Base-by-base conservation (phyloP, 1,284 basidiomycete species). In the Puccinia polysora region DNA sequence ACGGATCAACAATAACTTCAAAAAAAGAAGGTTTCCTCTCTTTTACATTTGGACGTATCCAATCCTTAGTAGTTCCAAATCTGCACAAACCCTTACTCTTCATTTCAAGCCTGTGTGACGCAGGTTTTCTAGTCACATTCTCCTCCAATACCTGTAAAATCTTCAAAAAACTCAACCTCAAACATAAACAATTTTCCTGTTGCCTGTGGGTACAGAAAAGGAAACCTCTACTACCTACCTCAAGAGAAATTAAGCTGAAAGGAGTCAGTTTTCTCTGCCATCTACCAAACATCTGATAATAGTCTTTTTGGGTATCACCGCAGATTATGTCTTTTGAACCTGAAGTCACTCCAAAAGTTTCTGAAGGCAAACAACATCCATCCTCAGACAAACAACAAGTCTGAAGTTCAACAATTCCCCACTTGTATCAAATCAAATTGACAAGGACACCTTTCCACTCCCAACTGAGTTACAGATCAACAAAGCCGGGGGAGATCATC, bases 201-300 rank as follows among this genome's bases (percentile, higher is more conserved):
- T n/a, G n/a, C n/a, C 3, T 36, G 36, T 7, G 58, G 58, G 2
- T 43, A 53, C 20, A 7, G 50, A n/a, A 53, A 53, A 53, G 50
- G 50, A 10, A 53, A 53, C n/a, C 58, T 60, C 4, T 60, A 60
- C 58, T 60, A 60, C n/a, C 58, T 60, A 2, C 15, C 58, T 1
- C 20, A 18, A 1, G 36, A 60, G 2, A n/a, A 34, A 20, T 25
- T 59, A 36, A 59, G 25, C n/a, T 59, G 30, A 5, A 15, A 36
- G n/a, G n/a, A n/a, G n/a, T 59, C 56, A 18, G 32, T 36, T 38
- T 6, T 15, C 6, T 23, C 53, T 2, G 14, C 25, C 14, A 10
- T 18, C 25, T 25, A 12, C n/a, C 3, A 8, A 5, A 23, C 23
- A 5, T 1, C n/a, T 55, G 53, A 55, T 25, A 30, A 55, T 3